Conservation (phyloP, 805 yeast genomes). For the Myxozyma mucilagina region DNA sequence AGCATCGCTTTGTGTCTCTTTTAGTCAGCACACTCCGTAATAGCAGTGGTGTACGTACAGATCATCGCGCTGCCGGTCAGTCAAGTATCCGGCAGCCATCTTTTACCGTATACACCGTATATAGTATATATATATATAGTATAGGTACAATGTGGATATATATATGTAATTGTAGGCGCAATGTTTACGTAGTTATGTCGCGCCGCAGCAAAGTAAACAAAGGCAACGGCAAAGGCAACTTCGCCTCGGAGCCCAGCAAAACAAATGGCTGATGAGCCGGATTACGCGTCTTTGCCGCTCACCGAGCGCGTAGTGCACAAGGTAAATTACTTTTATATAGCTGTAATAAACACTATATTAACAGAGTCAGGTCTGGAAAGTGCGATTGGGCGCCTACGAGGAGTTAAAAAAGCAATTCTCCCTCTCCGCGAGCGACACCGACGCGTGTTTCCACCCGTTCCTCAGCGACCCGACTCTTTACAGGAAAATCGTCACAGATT, state of each 20-base stretch:
- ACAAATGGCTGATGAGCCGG: slow-evolving; percentile 53
- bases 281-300: slow-evolving; percentile 62
- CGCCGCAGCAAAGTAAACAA: not conserved
- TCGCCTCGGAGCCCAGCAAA: not conserved
- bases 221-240: not conserved
- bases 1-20: slow-evolving; percentile 20
- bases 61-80: slow-evolving; percentile 27
- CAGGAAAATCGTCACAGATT: slow-evolving; percentile 64
- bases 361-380: slow-evolving; percentile 66
- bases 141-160: too few species aligned
- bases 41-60: slow-evolving; percentile 12
- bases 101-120: not conserved
- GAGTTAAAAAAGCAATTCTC: slow-evolving; percentile 57
- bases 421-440: slow-evolving; percentile 56
- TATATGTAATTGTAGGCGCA: too few species aligned
- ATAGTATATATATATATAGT: not conserved
- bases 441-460: slow-evolving; percentile 54
- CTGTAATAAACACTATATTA: not conserved
- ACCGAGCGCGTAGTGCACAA: slow-evolving; percentile 67
- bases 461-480: slow-evolving; percentile 55
- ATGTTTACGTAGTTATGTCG: too few species aligned
- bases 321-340: slow-evolving; percentile 40
- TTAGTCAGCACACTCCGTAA: not conserved
- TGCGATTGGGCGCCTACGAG: slow-evolving; percentile 74
- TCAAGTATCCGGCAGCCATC: slow-evolving; percentile 23